These are phyloP conservation scores for Ophiocordyceps australis DNA, from an alignment of 2,329 filamentous ascomycete species.

Conservation along the genomic window DNA sequence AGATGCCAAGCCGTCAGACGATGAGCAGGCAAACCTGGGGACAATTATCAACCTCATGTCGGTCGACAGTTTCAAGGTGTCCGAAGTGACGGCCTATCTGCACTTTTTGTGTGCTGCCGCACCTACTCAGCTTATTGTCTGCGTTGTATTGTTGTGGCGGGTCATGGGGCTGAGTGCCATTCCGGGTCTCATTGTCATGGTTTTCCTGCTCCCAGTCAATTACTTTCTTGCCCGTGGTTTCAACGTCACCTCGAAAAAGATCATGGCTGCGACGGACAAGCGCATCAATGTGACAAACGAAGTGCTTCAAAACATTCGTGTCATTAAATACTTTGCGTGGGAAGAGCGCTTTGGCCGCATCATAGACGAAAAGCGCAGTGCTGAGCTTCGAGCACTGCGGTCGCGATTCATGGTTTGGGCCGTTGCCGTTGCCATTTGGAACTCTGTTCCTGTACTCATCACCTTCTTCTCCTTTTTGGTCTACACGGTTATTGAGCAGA, in stretches of 20 bases:
- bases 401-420: conserved; percentile 84
- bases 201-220: conserved; percentile 75
- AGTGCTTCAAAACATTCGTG: conserved; percentile 89
- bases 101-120: conserved; percentile 91
- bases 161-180: conserved; percentile 89
- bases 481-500: conserved; percentile 80
- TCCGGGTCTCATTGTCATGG: conserved; percentile 82
- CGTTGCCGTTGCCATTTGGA: conserved; percentile 84
- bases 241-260: conserved; percentile 70
- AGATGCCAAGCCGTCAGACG: conserved; percentile 19
- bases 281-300: conserved; percentile 95
- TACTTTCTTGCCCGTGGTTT: conserved; percentile 78
- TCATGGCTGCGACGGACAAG: conserved; percentile 85
- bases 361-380: conserved; percentile 73
- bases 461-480: conserved; percentile 92
- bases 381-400: conserved; percentile 63
- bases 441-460: conserved; percentile 84
- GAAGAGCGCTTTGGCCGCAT: conserved; percentile 75
- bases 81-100: conserved; percentile 83
- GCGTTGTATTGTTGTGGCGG: conserved; percentile 65
- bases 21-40: conserved; percentile 75
- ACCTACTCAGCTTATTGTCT: conserved; percentile 71
- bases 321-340: conserved; percentile 99
- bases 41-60: conserved; percentile 99
- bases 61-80: conserved; percentile 97